Evolutionary conservation across 768 basidiomycete genomes (phyloP).

Genomic region (Termitomyces heimii): DNA sequence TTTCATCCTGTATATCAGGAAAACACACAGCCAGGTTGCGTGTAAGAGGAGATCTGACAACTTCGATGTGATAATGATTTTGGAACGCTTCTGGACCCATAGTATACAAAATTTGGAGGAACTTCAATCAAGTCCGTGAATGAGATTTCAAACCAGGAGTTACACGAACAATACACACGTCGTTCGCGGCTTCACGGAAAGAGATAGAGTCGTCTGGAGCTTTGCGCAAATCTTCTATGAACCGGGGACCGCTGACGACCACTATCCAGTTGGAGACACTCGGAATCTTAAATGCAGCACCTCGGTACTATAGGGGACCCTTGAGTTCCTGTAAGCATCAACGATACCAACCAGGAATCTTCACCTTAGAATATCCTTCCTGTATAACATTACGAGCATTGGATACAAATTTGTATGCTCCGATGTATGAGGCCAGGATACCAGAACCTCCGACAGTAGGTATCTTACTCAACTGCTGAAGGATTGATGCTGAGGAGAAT

Average conservation of each 20-base stretch:
- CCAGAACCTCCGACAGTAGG: conserved; percentile 28
- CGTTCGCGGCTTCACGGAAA: conserved; percentile 19
- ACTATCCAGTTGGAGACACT: conserved; percentile 38
- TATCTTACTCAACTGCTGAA: conserved; percentile 16
- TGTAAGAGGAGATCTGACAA: conserved; percentile 27
- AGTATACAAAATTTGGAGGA: conserved; percentile 29
- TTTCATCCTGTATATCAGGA: conserved; percentile 38
- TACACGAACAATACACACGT: conserved; percentile 15
- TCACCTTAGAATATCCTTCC: conserved; percentile 27
- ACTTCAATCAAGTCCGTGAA: conserved; percentile 17
- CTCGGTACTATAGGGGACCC: conserved; percentile 8
- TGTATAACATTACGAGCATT: conserved; percentile 20
- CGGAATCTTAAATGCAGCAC: conserved; percentile 33
- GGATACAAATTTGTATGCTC: conserved; percentile 18
- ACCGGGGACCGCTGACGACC: conserved; percentile 31
- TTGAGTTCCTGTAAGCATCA: background rate
- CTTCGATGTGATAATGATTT: conserved; percentile 24
- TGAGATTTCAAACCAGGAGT: background rate
- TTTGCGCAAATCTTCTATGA: conserved; percentile 46
- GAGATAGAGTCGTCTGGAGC: conserved; percentile 26
- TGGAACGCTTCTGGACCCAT: conserved; percentile 24
- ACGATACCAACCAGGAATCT: background rate
- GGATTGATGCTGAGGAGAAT: background rate
- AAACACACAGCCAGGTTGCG: conserved; percentile 32
- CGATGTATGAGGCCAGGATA: conserved; percentile 23